Conservation (phyloP, 148 eudicot genomes). For the Rhododendron mucronatum region DNA sequence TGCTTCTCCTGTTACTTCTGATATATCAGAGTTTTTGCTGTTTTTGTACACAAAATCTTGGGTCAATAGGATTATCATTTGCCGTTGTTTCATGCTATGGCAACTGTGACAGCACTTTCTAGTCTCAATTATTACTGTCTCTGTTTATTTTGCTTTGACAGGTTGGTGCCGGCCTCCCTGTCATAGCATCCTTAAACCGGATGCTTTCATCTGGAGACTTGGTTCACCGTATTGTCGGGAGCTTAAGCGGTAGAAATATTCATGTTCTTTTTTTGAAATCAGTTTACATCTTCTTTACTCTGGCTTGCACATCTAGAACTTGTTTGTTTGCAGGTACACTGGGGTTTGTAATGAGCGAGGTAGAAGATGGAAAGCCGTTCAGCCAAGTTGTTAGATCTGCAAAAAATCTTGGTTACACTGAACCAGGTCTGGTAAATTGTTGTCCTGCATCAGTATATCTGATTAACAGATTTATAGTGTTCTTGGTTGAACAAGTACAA, state of each 20-base stretch:
- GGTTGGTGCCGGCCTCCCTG: slow-evolving; percentile 99
- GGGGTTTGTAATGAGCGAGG: slow-evolving; percentile 96
- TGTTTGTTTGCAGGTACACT: slow-evolving; percentile 57
- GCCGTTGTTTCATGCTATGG: neutral
- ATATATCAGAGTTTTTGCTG: neutral
- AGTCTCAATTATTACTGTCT: neutral
- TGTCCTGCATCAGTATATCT: neutral
- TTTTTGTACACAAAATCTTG: neutral
- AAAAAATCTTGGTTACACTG: slow-evolving; percentile 86
- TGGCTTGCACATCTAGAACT: neutral
- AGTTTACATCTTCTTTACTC: neutral
- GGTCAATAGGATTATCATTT: neutral
- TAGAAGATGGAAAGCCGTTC: slow-evolving; percentile 83
- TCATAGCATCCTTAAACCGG: slow-evolving; percentile 74
- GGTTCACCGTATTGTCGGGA: slow-evolving; percentile 65
- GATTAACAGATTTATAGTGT: neutral
- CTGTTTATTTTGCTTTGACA: slow-evolving; percentile 26
- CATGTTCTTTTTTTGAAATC: neutral
- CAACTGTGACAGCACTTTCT: neutral
- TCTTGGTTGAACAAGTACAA: neutral
- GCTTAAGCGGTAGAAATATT: slow-evolving; percentile 70
- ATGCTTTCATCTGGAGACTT: slow-evolving; percentile 85
- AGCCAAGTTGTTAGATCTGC: slow-evolving; percentile 92
- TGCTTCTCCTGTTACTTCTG: neutral
- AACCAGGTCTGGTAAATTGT: slow-evolving; percentile 62